Percentiles rank a stretch among this genome's conserved stretches.
Evolutionary conservation across 805 yeast genomes (phyloP).

Genomic region (Lachancea thermotolerans): DNA sequence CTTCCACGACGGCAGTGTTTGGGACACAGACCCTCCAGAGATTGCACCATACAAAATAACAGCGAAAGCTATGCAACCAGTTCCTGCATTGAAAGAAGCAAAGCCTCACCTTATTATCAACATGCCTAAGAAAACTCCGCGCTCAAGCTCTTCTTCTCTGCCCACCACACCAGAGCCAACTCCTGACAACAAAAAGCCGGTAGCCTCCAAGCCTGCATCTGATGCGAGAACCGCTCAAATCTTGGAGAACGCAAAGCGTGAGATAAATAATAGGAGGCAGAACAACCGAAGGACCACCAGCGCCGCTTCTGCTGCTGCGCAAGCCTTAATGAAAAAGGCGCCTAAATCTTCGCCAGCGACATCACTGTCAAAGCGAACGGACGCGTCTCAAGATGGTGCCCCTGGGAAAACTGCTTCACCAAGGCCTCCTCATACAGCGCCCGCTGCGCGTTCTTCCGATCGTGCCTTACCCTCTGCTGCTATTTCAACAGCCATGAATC

Average conservation of each 20-base stretch:
- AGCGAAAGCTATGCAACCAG: conserved; percentile 73
- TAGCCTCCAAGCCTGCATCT: conserved; percentile 12
- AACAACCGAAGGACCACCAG: conserved; percentile 13
- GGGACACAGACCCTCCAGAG: conserved; percentile 57
- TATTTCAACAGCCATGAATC: conserved; percentile 9
- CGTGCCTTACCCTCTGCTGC: conserved; percentile 5
- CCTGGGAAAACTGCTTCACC: conserved; percentile 5
- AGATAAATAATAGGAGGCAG: conserved; percentile 17
- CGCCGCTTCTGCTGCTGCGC: conserved; percentile 23
- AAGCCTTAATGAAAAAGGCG: conserved; percentile 17
- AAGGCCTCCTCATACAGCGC: conserved; percentile 3
- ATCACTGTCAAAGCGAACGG: conserved; percentile 8
- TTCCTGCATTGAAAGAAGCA: conserved; percentile 44
- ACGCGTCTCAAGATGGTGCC: conserved; percentile 16
- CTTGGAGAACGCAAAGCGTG: conserved; percentile 25
- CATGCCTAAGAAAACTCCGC: conserved; percentile 19
- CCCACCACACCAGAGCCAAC: conserved; percentile 2
- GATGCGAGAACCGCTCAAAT: conserved; percentile 31
- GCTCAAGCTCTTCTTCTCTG: conserved; percentile 13
- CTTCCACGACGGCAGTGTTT: conserved; percentile 50
- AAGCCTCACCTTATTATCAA: conserved; percentile 8
- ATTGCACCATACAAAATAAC: conserved; percentile 65
- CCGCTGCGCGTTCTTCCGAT: conserved; percentile 11
- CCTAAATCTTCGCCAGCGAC: conserved; percentile 12
- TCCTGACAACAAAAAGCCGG: conserved; percentile 1